Conservation (phyloP, 163 green algal genomes). For the Scenedesmus sp. region DNA sequence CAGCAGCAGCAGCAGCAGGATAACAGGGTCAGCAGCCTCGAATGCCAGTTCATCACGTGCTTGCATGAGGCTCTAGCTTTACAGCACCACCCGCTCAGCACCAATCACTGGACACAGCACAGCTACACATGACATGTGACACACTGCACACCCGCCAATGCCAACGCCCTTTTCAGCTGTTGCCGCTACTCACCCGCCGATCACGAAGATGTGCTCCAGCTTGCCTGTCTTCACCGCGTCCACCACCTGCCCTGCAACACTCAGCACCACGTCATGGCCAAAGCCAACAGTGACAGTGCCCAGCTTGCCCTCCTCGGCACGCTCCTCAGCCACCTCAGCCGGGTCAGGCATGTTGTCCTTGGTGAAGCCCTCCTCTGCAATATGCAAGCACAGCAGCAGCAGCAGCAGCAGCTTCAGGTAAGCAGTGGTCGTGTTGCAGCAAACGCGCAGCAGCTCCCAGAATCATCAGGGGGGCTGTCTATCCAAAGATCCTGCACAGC, state of each 20-base stretch:
- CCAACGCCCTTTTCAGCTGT: too few species aligned
- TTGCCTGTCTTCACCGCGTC: slow-evolving; percentile 70
- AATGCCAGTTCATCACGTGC: not conserved
- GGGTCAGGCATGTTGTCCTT: slow-evolving; percentile 48
- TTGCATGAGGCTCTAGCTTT: not conserved
- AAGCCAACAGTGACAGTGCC: slow-evolving; percentile 68
- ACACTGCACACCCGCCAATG: not conserved
- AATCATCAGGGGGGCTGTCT: not conserved
- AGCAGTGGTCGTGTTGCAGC: too few species aligned
- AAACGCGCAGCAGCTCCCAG: too few species aligned
- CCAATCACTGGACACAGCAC: not conserved
- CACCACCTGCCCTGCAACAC: slow-evolving; percentile 67
- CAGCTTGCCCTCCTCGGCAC: slow-evolving; percentile 29
- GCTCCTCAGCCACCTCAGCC: slow-evolving; percentile 38
- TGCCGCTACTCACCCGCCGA: slow-evolving; percentile 54
- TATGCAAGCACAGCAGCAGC: not conserved
- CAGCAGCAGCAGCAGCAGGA: not conserved
- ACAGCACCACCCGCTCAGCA: not conserved
- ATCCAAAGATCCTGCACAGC: too few species aligned
- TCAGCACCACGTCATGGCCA: slow-evolving; percentile 72
- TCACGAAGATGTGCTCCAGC: slow-evolving; percentile 81
- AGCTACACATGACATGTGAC: too few species aligned
- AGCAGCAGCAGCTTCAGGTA: not conserved
- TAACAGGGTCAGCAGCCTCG: too few species aligned
- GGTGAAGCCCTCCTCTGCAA: slow-evolving; percentile 65